phyloP scores from a whole-genome alignment of 345 rosid genomes.

The Draba incana region DNA sequence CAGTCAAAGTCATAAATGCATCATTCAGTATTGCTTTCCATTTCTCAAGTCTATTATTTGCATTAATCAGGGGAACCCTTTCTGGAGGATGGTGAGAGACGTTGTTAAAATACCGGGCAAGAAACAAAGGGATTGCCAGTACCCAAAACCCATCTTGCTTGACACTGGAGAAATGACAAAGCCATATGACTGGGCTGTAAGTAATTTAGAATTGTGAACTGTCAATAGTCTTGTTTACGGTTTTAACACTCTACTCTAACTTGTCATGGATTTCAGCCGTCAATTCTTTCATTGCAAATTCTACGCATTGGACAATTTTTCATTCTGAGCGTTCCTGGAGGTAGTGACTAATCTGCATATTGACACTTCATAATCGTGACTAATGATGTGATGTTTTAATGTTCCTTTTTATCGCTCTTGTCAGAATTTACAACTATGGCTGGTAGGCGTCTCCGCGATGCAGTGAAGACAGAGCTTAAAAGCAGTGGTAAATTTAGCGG shows the following conservation, averaged over 20 bases:
- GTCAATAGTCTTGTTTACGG: slow-evolving; percentile 11
- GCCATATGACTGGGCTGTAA: slow-evolving; percentile 97
- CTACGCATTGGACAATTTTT: slow-evolving; percentile 87
- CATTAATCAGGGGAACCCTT: slow-evolving; percentile 77
- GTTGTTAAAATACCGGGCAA: slow-evolving; percentile 69
- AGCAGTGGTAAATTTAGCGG: slow-evolving; percentile 49
- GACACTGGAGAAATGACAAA: slow-evolving; percentile 96
- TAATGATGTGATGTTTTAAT: slow-evolving; percentile 16
- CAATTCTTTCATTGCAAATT: slow-evolving; percentile 92
- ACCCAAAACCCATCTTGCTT: slow-evolving; percentile 95
- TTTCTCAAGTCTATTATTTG: slow-evolving; percentile 26
- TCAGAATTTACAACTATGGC: slow-evolving; percentile 99
- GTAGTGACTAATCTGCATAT: slow-evolving; percentile 48
- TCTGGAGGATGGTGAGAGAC: slow-evolving; percentile 85
- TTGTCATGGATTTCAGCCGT: slow-evolving; percentile 61
- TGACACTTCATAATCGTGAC: slow-evolving; percentile 12
- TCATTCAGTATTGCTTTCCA: slow-evolving; percentile 21
- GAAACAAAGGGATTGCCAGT: slow-evolving; percentile 79
- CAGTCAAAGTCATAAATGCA: slow-evolving; percentile 5
- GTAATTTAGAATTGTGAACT: slow-evolving; percentile 37
- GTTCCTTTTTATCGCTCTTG: slow-evolving; percentile 20
- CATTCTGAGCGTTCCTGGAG: slow-evolving; percentile 95
- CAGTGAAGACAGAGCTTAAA: slow-evolving; percentile 71
- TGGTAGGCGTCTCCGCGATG: slow-evolving; percentile 98
- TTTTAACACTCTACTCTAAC: slow-evolving; percentile 27